Base-by-base conservation (phyloP, 306 rosid genomes). In the Medicago arabica region DNA sequence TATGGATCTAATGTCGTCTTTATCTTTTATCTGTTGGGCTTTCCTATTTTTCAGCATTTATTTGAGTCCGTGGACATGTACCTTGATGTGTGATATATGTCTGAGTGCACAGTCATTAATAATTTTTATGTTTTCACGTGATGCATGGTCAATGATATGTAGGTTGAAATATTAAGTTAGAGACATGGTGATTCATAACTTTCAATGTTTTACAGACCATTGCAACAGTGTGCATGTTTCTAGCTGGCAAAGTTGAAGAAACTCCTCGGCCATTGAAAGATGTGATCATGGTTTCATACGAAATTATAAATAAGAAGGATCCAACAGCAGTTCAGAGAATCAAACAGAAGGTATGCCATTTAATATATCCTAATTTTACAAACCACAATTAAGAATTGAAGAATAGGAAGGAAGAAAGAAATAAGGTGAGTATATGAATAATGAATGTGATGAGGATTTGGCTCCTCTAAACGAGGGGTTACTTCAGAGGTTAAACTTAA, bases 241-340 rank as follows among this genome's bases (percentile, higher is more conserved):
- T 96, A 72, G 98, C 99, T 66, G 99, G 99, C 78, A 96, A 92
- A 85, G 99, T 96, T 77, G 99, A 96, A 86, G 99, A 96, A 88
- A 90, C 96, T 71, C 99, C 99, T 18, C 98, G 99, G 64, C 99
- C 98, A 6, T 79, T 96, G 60, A 90, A 92, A 80, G 98, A 92
- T 84, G 99, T 96, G 47, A 96, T 96, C 65, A 86, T 96, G 69
- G 96, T 90, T 78, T 96, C 99, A 9, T 96, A 96, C 46, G 99
- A 92, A 84, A 92, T 92, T 72, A 89, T 96, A 54, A 83, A 96
- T 49, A 92, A 96, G 84, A 96, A 96, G 87, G 98, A 96, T 82
- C 88, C 98, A 31, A 85, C 89, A 36, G 99, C 98, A 40, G 90
- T 78, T 77, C 97, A 89, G 84, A 96, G 84, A 86, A 96, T 96